Percentiles rank a stretch among this genome's conserved stretches.
Conservation (phyloP, 306 rosid species). For the Mimosa bimucronata region DNA sequence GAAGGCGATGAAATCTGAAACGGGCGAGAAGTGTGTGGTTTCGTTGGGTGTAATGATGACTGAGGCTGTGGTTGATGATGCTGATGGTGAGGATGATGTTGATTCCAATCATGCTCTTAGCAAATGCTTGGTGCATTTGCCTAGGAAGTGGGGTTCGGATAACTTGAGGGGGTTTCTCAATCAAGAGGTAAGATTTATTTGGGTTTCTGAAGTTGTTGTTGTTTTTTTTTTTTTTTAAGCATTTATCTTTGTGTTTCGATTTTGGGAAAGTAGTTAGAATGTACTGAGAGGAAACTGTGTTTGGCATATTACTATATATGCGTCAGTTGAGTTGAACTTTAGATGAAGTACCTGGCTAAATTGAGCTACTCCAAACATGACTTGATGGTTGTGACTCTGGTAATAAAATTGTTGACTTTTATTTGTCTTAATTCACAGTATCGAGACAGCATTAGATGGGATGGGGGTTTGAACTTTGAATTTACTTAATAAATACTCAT, state of each 20-base stretch:
- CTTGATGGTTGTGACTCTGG: not conserved
- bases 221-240: too few species aligned
- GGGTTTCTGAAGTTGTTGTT: not conserved
- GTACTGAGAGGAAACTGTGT: not conserved
- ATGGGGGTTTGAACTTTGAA: not conserved
- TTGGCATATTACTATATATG: not conserved
- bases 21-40: slow-evolving; percentile 23
- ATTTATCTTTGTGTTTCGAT: not conserved
- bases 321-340: not conserved
- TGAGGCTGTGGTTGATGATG: slow-evolving; percentile 59
- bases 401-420: not conserved
- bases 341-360: not conserved
- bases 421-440: not conserved
- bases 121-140: slow-evolving; percentile 86
- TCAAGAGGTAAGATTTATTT: slow-evolving; percentile 54
- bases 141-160: slow-evolving; percentile 76
- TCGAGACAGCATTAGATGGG: not conserved
- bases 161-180: slow-evolving; percentile 56
- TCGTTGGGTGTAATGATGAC: slow-evolving; percentile 74
- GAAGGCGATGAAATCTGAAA: slow-evolving; percentile 57
- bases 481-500: not conserved
- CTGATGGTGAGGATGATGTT: slow-evolving; percentile 31
- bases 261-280: not conserved
- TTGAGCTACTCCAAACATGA: not conserved
- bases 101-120: slow-evolving; percentile 46